These are phyloP conservation scores for Leucocoprinus sp. DNA, from an alignment of 768 basidiomycete genomes.

Conservation along the genomic window DNA sequence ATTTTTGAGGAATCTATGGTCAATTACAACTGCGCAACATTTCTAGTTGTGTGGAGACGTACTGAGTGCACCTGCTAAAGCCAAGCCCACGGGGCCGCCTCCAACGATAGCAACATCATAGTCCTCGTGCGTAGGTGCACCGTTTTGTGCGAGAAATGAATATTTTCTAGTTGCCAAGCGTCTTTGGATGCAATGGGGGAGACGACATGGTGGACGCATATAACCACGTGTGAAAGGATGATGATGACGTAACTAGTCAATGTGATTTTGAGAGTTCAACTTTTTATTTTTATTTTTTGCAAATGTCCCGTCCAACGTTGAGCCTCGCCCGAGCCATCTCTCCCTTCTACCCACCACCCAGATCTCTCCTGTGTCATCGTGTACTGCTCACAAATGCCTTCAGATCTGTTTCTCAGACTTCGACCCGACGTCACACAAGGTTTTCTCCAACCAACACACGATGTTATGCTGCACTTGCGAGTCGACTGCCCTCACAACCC, in stretches of 20 bases:
- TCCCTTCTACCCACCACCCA: neutral
- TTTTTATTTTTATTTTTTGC: too few relatives aligned
- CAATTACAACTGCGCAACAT: slow-evolving; percentile 1
- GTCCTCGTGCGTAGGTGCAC: slow-evolving; percentile 27
- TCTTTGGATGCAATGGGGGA: too few relatives aligned
- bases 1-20: slow-evolving; percentile 42
- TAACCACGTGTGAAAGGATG: too few relatives aligned
- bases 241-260: too few relatives aligned
- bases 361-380: neutral
- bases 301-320: slow-evolving; percentile 5
- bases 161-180: too few relatives aligned
- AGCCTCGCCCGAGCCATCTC: neutral
- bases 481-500: slow-evolving; percentile 36
- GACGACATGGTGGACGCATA: too few relatives aligned
- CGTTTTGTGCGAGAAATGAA: neutral
- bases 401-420: neutral
- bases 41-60: slow-evolving; percentile 20
- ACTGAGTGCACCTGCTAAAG: slow-evolving; percentile 85
- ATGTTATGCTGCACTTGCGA: slow-evolving; percentile 28
- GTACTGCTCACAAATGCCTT: neutral
- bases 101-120: slow-evolving; percentile 92
- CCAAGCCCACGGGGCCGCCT: slow-evolving; percentile 87
- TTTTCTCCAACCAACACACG: slow-evolving; percentile 18
- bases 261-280: too few relatives aligned
- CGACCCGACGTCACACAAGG: slow-evolving; percentile 1